phyloP scores from a whole-genome alignment of 345 rosid species.

The Brassica cretica region DNA sequence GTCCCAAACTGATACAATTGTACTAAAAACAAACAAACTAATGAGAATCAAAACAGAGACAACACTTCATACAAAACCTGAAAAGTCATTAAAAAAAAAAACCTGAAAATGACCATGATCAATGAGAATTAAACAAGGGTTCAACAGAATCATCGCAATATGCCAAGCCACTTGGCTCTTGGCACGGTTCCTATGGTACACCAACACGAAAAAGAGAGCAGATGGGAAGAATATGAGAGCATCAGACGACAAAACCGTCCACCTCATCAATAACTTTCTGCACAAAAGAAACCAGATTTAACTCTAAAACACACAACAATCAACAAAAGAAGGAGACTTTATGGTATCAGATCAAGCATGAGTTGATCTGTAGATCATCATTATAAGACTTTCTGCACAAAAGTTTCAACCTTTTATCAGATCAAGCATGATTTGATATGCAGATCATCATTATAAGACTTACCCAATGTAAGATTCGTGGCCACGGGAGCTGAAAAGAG shows the following conservation, averaged over 20 bases:
- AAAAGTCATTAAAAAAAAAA: background rate
- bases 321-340: background rate
- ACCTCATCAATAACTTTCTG: slow-evolving; percentile 91
- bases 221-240: slow-evolving; percentile 78
- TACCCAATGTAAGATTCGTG: slow-evolving; percentile 80
- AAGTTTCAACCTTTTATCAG: background rate
- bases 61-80: background rate
- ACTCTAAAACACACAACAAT: background rate
- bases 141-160: slow-evolving; percentile 62
- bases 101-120: slow-evolving; percentile 99
- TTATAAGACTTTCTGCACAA: slow-evolving; percentile 49
- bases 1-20: slow-evolving; percentile 95
- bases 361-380: no score
- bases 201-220: slow-evolving; percentile 60
- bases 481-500: slow-evolving; percentile 72
- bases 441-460: slow-evolving; percentile 12
- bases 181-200: slow-evolving; percentile 37
- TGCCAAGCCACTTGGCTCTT: slow-evolving; percentile 71
- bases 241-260: slow-evolving; percentile 88
- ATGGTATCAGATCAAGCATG: no score
- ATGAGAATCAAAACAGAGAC: slow-evolving; percentile 19
- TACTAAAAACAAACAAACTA: slow-evolving; percentile 51
- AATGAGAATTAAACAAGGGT: slow-evolving; percentile 80
- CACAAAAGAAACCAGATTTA: slow-evolving; percentile 30
- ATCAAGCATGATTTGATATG: background rate